A percentile compares a stretch with the other conserved stretches of the same genome.
Evolutionary conservation across 2,329 filamentous ascomycete genomes (phyloP).

Genomic region (Huntiella decipiens): DNA sequence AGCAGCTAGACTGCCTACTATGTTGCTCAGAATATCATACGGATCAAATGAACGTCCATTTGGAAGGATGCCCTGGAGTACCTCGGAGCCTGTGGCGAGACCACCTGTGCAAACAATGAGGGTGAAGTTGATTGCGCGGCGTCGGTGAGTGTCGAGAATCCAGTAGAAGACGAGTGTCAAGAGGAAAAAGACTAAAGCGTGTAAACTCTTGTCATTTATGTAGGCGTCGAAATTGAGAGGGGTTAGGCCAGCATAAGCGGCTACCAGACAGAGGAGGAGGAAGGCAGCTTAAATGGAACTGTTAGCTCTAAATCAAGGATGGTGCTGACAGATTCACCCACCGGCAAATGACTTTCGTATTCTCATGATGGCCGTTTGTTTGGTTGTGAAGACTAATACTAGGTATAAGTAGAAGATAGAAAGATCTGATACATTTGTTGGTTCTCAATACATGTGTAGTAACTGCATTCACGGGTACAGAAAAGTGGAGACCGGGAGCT

Average conservation of each 20-base stretch:
- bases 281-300: slow-evolving; percentile 38
- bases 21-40: slow-evolving; percentile 74
- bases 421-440: too few species aligned
- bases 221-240: slow-evolving; percentile 32
- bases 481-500: not conserved
- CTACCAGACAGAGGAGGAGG: slow-evolving; percentile 49
- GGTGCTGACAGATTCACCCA: slow-evolving; percentile 23
- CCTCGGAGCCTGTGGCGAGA: slow-evolving; percentile 55
- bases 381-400: not conserved
- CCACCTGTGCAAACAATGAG: slow-evolving; percentile 57
- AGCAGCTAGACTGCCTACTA: slow-evolving; percentile 55
- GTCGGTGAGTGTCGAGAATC: slow-evolving; percentile 79
- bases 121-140: slow-evolving; percentile 69
- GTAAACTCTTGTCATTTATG: slow-evolving; percentile 80
- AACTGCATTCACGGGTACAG: too few species aligned
- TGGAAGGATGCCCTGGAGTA: slow-evolving; percentile 56
- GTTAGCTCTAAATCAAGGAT: slow-evolving; percentile 1
- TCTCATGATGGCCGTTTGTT: slow-evolving; percentile 42
- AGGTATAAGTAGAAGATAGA: not conserved
- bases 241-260: slow-evolving; percentile 65
- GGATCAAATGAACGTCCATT: slow-evolving; percentile 56
- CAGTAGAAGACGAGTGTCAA: slow-evolving; percentile 87
- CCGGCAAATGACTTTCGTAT: slow-evolving; percentile 80
- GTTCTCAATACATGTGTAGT: too few species aligned
- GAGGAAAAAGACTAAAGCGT: slow-evolving; percentile 74